phyloP scores from a whole-genome alignment of 2,329 filamentous ascomycete species.

The Colletotrichum limetticola region DNA sequence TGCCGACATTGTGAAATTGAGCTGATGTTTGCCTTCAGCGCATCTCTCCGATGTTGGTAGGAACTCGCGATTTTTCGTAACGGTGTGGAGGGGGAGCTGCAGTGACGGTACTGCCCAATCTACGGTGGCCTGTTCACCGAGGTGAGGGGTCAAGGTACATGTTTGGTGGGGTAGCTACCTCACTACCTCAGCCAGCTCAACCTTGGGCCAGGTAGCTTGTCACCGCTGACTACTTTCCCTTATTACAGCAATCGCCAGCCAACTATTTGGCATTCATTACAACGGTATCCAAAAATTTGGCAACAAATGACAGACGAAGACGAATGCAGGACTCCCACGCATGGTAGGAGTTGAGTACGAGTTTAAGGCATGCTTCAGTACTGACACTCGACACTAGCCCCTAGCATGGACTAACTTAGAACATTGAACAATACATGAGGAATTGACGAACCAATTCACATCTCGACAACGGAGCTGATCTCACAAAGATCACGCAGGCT shows the following conservation, averaged over 20 bases:
- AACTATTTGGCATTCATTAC: too few relatives aligned
- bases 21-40: slow-evolving; percentile 23
- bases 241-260: too few relatives aligned
- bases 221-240: too few relatives aligned
- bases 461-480: too few relatives aligned
- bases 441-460: too few relatives aligned
- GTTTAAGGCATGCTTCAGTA: too few relatives aligned
- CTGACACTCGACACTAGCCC: too few relatives aligned
- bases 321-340: not conserved
- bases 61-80: slow-evolving; percentile 33
- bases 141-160: slow-evolving; percentile 24
- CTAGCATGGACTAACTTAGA: too few relatives aligned
- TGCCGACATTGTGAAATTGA: slow-evolving; percentile 24
- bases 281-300: not conserved
- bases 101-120: slow-evolving; percentile 30
- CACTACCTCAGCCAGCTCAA: not conserved
- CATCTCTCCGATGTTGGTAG: slow-evolving; percentile 29
- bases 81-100: slow-evolving; percentile 35
- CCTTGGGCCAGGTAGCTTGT: too few relatives aligned
- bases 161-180: not conserved
- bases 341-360: too few relatives aligned
- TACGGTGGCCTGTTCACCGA: slow-evolving; percentile 34
- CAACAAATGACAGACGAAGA: not conserved
- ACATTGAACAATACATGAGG: too few relatives aligned
- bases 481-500: too few relatives aligned